phyloP scores from a whole-genome alignment of 257 asterid species.

The Misopates orontium region DNA sequence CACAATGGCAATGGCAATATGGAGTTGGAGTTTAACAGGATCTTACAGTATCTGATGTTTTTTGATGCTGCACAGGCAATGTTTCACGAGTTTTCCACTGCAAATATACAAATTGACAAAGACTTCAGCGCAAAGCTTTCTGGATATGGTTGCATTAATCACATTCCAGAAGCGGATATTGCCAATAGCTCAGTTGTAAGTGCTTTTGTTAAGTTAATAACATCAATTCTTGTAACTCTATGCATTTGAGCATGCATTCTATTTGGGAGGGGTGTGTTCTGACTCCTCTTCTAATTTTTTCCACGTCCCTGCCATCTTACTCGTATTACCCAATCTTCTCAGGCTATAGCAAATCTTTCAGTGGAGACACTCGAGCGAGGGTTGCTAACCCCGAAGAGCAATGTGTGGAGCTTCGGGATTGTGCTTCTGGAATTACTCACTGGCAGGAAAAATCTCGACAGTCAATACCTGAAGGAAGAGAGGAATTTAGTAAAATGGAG shows the following conservation, averaged over 20 bases:
- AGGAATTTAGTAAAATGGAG: constrained; percentile 86
- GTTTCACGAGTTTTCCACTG: constrained; percentile 92
- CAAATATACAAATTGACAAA: constrained; percentile 86
- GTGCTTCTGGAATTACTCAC: constrained; percentile 90
- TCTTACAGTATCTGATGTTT: constrained; percentile 14
- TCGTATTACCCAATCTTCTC: constrained; percentile 23
- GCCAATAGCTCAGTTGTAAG: constrained; percentile 56
- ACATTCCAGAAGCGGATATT: constrained; percentile 74
- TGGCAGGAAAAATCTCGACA: constrained; percentile 75
- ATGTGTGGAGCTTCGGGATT: constrained; percentile 92
- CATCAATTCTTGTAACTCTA: not conserved
- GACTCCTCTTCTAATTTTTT: not conserved
- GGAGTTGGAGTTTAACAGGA: constrained; percentile 16
- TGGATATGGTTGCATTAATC: constrained; percentile 92
- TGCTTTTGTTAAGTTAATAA: not conserved
- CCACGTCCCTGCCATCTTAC: constrained; percentile 16
- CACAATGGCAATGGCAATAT: constrained; percentile 6
- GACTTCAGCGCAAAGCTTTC: constrained; percentile 93
- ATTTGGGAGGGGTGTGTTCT: no score
- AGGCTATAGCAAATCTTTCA: constrained; percentile 83
- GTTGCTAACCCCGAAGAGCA: constrained; percentile 83
- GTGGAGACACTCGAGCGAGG: constrained; percentile 86
- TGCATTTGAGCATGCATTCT: no score
- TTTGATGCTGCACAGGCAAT: constrained; percentile 65
- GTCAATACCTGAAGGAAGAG: constrained; percentile 79